Percentiles rank a stretch among this genome's conserved stretches.
Conservation (phyloP, 2,329 filamentous ascomycete species). For the Aspergillus fumigatiaffinis region DNA sequence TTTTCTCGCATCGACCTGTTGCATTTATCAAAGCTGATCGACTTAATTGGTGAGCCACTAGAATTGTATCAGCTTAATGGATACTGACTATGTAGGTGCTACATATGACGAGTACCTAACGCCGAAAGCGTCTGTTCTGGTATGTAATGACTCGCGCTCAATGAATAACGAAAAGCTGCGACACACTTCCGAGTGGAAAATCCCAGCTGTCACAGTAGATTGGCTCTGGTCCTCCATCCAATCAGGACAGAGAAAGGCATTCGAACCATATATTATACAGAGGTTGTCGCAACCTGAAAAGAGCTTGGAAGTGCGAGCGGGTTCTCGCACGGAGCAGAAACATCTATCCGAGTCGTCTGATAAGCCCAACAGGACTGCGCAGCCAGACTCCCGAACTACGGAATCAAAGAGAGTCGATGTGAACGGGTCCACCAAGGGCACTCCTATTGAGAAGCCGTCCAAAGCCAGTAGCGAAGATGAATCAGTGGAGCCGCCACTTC, state of each 20-base stretch:
- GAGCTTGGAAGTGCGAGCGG: slow-evolving; percentile 15
- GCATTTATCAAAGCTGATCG: slow-evolving; percentile 74
- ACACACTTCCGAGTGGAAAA: slow-evolving; percentile 67
- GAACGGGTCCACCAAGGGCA: slow-evolving; percentile 1
- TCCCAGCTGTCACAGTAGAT: slow-evolving; percentile 73
- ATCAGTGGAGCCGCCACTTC: slow-evolving; percentile 13
- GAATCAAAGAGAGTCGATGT: not conserved
- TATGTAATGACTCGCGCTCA: slow-evolving; percentile 59
- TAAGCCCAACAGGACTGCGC: not conserved
- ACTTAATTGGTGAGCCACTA: slow-evolving; percentile 58
- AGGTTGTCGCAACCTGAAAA: slow-evolving; percentile 21
- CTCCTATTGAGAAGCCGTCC: slow-evolving; percentile 1
- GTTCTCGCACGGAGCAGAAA: slow-evolving; percentile 18
- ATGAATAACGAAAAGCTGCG: slow-evolving; percentile 70
- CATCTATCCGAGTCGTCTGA: slow-evolving; percentile 1
- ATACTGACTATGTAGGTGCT: slow-evolving; percentile 52
- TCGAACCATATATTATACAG: slow-evolving; percentile 43
- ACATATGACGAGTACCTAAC: slow-evolving; percentile 75
- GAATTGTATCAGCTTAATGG: not conserved
- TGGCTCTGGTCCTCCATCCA: slow-evolving; percentile 85
- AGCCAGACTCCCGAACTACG: not conserved
- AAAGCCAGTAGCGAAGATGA: slow-evolving; percentile 16
- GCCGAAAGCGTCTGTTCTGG: slow-evolving; percentile 66
- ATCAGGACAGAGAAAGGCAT: slow-evolving; percentile 45
- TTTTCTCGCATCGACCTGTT: slow-evolving; percentile 81